Percentiles rank a stretch among this genome's conserved stretches.
Conservation (phyloP, 345 rosid genomes). For the Garcia nutans region DNA sequence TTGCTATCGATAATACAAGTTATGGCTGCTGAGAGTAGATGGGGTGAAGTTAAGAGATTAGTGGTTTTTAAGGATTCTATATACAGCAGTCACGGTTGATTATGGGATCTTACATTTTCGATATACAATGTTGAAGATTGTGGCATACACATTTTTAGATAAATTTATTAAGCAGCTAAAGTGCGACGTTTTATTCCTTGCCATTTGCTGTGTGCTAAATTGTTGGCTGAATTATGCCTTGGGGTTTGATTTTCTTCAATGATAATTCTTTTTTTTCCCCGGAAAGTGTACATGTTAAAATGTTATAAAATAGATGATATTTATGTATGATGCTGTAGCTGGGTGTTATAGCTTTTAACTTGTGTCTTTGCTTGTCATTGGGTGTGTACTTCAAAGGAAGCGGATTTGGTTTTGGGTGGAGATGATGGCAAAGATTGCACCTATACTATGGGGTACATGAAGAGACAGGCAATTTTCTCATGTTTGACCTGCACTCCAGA, state of each 20-base stretch:
- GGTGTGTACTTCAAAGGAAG: slow-evolving; percentile 50
- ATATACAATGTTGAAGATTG: not conserved
- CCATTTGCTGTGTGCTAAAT: not conserved
- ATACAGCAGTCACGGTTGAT: too few relatives aligned
- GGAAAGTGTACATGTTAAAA: not conserved
- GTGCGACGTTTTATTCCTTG: not conserved
- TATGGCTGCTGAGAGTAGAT: not conserved
- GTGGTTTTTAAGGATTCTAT: not conserved
- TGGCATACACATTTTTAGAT: not conserved
- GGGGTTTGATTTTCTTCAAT: not conserved
- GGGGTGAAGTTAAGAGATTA: not conserved
- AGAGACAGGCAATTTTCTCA: slow-evolving; percentile 92
- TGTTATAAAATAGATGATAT: not conserved
- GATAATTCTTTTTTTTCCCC: too few relatives aligned
- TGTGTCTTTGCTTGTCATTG: not conserved
- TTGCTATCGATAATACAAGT: not conserved
- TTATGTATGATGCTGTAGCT: not conserved
- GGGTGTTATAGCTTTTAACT: not conserved
- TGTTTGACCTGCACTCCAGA: slow-evolving; percentile 90
- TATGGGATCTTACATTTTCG: too few relatives aligned
- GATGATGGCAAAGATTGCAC: slow-evolving; percentile 97
- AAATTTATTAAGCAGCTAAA: not conserved
- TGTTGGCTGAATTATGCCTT: not conserved
- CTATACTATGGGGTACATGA: slow-evolving; percentile 75
- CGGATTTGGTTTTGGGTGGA: slow-evolving; percentile 95